Base-by-base conservation (phyloP, 768 basidiomycete species). In the Russula brevipes region DNA sequence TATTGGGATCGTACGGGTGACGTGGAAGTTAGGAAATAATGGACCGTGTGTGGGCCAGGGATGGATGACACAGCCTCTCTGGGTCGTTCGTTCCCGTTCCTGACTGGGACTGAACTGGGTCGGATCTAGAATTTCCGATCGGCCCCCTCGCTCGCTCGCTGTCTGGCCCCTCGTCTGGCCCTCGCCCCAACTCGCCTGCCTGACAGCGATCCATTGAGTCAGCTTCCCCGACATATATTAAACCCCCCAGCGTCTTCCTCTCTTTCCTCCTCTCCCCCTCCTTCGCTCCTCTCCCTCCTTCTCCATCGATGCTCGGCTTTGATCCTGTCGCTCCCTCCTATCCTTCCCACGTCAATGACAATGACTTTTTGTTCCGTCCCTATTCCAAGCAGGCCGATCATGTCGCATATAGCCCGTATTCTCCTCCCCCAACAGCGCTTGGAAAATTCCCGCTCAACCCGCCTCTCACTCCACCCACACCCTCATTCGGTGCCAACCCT, bases 41-140 rank as follows among this genome's bases (percentile, higher is more conserved):
- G 24, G 24, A 24, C 24, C 24, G 24, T 24, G 24, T 24, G 24
- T 24, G 24, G 24, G 24, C 24, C 24, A 24, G 24, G 24, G 24
- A 24, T 24, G 24, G 24, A 24, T 24, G 24, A 24, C 24, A 24
- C 24, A 24, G 24, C 24, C 24, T 24, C 24, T 1, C 24, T 24
- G 24, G 24, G 24, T 24, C 24, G 24, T 24, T 24, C 24, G 41
- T 42, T 42, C 41, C 12, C 4, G 41, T 12, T 31, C 30, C 36
- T 50, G 55, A 61, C 17, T 51, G 30, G 61, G 44, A 62, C 60
- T 55, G 54, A 46, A 59, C 53, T 62, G 58, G 59, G 58, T 59
- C 63, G 58, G 63, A 64, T 60, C 59, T 64, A 60, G 63, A 64
- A 64, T 60, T 12, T 41, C 63, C 63, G 63, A 64, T 64, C 63